Evolutionary conservation across 257 asterid genomes (phyloP), one percentile per base, ranked within the genome.

Genomic region (Asclepias syriaca): DNA sequence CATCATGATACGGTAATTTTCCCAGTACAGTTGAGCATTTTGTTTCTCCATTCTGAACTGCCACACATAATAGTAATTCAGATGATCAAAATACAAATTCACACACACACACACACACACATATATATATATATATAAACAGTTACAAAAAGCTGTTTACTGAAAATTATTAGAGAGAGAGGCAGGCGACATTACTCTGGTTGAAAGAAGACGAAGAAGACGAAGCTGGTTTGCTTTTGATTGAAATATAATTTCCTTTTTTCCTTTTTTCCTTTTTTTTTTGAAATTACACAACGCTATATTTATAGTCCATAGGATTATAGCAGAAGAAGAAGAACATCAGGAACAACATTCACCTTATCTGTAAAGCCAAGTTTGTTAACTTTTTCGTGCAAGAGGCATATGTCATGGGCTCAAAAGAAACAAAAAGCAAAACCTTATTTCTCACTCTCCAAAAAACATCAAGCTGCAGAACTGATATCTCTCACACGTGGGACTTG

Each of bases 21-120:
- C 83, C 85, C 59, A 64, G 79, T 81, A 82, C 63, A 90, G 85
- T 66, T 84, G 84, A 5, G 78, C 19, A 78, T 84, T 88, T 51
- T 79, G 49, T 80, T 72, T 83, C 69, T 88, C 89, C 96, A 87
- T 83, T 48, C 45, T 75, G 57, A 43, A 63, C 54, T 79, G 61
- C 45, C 5, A 60, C 57, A 11, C 43, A 11, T 16, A 10, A 16
- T 16, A 10, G 48, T 27, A 8, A 21, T 37, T 37, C 13, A 29
- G 21, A 48, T 4, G 13, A 7, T 14, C 51, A 19, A 45, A 7
- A 60, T 68, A 3, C 5, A 34, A 34, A 34, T 24, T 24, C 27
- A 24, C 27, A 24, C 27, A 24, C 27, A 24, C 27, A 24, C 27
- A 24, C 27, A 24, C 0, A 24, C 0, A 24, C 0, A 24, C 0